Percentiles rank a stretch among this genome's conserved stretches.
Conservation (phyloP, 208 protist genomes). For the Crithidia bombi region DNA sequence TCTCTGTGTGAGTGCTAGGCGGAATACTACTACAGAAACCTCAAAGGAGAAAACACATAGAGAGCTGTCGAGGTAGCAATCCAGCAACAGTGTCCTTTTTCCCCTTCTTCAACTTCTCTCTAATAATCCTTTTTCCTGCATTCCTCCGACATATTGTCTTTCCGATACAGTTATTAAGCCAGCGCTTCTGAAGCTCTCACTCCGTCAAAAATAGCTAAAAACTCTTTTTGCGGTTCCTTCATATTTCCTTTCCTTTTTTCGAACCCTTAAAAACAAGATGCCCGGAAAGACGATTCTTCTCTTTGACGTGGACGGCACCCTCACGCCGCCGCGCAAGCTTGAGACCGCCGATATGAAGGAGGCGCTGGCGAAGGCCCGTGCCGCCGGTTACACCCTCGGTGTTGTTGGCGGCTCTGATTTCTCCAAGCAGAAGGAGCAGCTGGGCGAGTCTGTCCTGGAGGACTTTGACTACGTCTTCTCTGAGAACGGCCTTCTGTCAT, state of each 20-base stretch:
- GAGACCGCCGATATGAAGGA: conserved; percentile 92
- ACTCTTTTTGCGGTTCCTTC: not conserved
- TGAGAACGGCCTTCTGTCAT: conserved; percentile 98
- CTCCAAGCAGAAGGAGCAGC: conserved; percentile 97
- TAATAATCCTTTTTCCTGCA: not conserved
- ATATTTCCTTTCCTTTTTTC: not conserved
- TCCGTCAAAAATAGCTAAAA: not conserved
- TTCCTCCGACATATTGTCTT: not conserved
- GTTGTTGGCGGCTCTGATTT: conserved; percentile 99
- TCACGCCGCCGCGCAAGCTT: conserved; percentile 82
- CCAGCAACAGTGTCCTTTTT: too few species aligned
- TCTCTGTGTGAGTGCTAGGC: too few species aligned
- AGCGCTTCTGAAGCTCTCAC: not conserved
- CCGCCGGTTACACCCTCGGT: conserved; percentile 91
- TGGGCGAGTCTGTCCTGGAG: conserved; percentile 88
- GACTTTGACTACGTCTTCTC: conserved; percentile 98
- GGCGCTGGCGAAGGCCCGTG: conserved; percentile 82
- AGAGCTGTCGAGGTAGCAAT: too few species aligned
- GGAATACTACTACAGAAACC: too few species aligned
- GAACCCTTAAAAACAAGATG: conserved; percentile 15
- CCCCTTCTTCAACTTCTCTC: too few species aligned
- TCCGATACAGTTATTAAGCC: not conserved
- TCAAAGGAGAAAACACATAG: too few species aligned
- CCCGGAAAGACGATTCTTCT: conserved; percentile 81
- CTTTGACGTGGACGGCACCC: conserved; percentile 97